Conservation (phyloP, 257 asterid species). For the Solanum rostratum region DNA sequence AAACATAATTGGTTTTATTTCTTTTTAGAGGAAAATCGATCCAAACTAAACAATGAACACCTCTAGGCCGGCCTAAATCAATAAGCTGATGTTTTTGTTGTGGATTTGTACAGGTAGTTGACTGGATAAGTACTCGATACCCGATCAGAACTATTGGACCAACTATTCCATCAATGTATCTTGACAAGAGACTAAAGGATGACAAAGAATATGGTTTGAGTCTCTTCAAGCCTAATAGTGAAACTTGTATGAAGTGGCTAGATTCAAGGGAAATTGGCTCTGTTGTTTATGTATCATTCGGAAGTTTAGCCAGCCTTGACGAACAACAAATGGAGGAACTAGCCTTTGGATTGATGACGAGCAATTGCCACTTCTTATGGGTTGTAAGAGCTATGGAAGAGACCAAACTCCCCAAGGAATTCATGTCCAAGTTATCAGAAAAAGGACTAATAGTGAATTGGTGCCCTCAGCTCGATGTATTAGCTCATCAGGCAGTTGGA, state of each 20-base stretch:
- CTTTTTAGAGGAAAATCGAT: background rate
- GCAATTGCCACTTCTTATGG: conserved; percentile 6
- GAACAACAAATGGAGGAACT: conserved; percentile 32
- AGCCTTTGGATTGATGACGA: conserved; percentile 2
- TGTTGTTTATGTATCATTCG: background rate
- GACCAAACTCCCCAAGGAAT: conserved; percentile 18
- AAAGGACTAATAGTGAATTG: conserved; percentile 26
- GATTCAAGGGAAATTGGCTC: background rate
- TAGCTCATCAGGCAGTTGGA: conserved; percentile 21
- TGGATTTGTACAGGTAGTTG: background rate
- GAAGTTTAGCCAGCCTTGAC: background rate
- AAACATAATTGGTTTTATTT: background rate
- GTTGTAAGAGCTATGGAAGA: conserved; percentile 26
- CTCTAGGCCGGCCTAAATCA: background rate
- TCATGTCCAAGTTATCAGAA: background rate
- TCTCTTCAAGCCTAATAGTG: conserved; percentile 14
- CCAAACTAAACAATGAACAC: background rate
- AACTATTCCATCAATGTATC: background rate
- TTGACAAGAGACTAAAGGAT: background rate
- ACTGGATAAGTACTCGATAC: background rate
- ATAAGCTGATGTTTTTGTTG: conserved; percentile 1
- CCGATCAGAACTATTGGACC: background rate
- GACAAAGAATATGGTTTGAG: conserved; percentile 6
- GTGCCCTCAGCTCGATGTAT: conserved; percentile 33
- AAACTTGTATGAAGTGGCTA: background rate